Evolutionary conservation across 2,329 filamentous ascomycete species (phyloP).

Genomic region (Aureobasidium namibiae): DNA sequence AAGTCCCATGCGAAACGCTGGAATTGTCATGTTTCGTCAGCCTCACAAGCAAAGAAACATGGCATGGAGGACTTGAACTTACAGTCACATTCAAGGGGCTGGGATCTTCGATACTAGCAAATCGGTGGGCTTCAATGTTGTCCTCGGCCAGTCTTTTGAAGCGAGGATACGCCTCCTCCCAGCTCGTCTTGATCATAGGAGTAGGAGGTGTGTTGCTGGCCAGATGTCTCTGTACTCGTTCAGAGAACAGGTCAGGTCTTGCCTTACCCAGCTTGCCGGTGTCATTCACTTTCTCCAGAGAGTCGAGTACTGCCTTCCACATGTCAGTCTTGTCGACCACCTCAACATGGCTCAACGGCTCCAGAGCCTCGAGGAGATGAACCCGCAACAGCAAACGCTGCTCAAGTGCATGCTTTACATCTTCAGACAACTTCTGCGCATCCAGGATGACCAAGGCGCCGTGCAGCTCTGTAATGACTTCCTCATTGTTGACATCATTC

Average conservation of each 20-base stretch:
- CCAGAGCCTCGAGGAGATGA: conserved; percentile 9
- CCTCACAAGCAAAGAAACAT: neutral
- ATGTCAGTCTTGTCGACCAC: conserved; percentile 6
- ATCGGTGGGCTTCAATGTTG: conserved; percentile 47
- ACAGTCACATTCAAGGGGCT: conserved; percentile 15
- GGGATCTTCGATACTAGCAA: neutral
- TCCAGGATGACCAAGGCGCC: conserved; percentile 46
- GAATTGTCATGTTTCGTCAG: neutral
- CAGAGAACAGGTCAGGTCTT: conserved; percentile 75
- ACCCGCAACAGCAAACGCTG: conserved; percentile 58
- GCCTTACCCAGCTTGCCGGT: conserved; percentile 45
- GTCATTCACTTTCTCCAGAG: neutral
- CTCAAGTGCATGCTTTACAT: conserved; percentile 19
- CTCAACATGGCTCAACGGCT: neutral
- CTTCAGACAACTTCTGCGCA: conserved; percentile 11
- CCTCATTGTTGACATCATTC: conserved; percentile 49
- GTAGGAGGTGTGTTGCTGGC: conserved; percentile 90
- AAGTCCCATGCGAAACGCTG: conserved; percentile 68
- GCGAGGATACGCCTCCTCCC: conserved; percentile 62
- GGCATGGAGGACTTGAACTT: neutral
- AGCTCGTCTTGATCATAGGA: conserved; percentile 71
- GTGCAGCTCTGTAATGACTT: conserved; percentile 48
- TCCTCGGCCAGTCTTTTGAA: conserved; percentile 65
- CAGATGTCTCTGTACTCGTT: conserved; percentile 81
- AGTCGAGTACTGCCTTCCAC: conserved; percentile 23